phyloP scores from a whole-genome alignment of 2,329 filamentous ascomycete genomes.

The Monosporascus ibericus region DNA sequence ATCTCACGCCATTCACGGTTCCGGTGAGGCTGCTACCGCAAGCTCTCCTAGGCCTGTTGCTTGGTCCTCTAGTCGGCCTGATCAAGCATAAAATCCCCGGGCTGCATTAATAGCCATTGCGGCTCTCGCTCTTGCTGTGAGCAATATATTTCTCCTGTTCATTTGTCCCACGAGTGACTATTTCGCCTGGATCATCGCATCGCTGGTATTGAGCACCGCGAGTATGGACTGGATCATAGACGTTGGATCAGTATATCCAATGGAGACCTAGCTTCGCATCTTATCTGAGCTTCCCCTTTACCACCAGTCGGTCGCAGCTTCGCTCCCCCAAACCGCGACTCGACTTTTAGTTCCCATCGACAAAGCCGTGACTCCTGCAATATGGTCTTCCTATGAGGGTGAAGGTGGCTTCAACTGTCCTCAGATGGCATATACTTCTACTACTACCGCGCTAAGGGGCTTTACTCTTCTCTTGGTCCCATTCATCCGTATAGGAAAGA shows the following conservation, averaged over 20 bases:
- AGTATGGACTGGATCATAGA: conserved; percentile 30
- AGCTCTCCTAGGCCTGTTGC: conserved; percentile 23
- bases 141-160: conserved; percentile 26
- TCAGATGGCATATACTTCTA: conserved; percentile 23
- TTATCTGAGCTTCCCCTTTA: conserved; percentile 23
- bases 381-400: conserved; percentile 24
- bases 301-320: conserved; percentile 25
- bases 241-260: conserved; percentile 23
- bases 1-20: conserved; percentile 24
- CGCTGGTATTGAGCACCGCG: conserved; percentile 25
- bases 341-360: conserved; percentile 26
- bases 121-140: conserved; percentile 16
- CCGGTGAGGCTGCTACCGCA: conserved; percentile 27
- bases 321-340: conserved; percentile 24
- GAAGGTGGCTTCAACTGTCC: conserved; percentile 11
- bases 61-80: conserved; percentile 26
- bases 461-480: conserved; percentile 24
- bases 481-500: conserved; percentile 24
- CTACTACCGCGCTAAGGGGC: conserved; percentile 20
- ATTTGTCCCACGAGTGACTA: conserved; percentile 22
- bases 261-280: conserved; percentile 18
- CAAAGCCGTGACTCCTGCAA: conserved; percentile 25
- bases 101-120: conserved; percentile 20
- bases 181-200: conserved; percentile 25
- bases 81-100: conserved; percentile 23